These are phyloP conservation scores for Colletotrichum sp. DNA, from an alignment of 2,329 filamentous ascomycete species.

Conservation along the genomic window DNA sequence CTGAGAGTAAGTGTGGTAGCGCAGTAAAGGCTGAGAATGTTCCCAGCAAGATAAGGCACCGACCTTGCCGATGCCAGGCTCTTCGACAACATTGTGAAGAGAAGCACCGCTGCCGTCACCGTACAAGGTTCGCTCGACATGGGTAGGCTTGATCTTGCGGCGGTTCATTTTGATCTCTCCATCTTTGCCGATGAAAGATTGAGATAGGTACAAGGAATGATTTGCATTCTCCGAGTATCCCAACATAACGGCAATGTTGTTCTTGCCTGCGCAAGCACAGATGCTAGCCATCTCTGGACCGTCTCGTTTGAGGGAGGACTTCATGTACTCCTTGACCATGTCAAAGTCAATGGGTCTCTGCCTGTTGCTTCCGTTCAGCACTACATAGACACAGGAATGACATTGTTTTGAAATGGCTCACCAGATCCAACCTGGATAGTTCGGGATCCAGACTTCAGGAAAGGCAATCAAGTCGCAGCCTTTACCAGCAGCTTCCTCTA, in stretches of 20 bases:
- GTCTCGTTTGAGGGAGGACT: conserved; percentile 42
- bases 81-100: conserved; percentile 49
- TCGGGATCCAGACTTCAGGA: conserved; percentile 59
- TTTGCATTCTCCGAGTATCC: conserved; percentile 54
- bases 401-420: not conserved
- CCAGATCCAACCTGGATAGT: conserved; percentile 43
- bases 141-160: conserved; percentile 58
- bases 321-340: conserved; percentile 32
- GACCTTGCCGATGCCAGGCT: conserved; percentile 50
- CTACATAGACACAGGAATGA: not conserved
- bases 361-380: not conserved
- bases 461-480: conserved; percentile 60
- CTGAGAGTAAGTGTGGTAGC: conserved; percentile 27
- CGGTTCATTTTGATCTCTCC: conserved; percentile 43
- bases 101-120: not conserved
- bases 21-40: conserved; percentile 56
- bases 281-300: conserved; percentile 49
- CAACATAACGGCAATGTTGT: conserved; percentile 49
- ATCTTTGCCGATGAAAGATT: conserved; percentile 45
- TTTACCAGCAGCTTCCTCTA: conserved; percentile 57
- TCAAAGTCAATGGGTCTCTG: not conserved
- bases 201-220: conserved; percentile 49
- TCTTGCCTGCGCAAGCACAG: conserved; percentile 42
- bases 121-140: conserved; percentile 49
- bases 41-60: conserved; percentile 63